Evolutionary conservation across 208 protist genomes (phyloP), one percentile per base, ranked within the genome.

Genomic region (Acanthamoeba quina): DNA sequence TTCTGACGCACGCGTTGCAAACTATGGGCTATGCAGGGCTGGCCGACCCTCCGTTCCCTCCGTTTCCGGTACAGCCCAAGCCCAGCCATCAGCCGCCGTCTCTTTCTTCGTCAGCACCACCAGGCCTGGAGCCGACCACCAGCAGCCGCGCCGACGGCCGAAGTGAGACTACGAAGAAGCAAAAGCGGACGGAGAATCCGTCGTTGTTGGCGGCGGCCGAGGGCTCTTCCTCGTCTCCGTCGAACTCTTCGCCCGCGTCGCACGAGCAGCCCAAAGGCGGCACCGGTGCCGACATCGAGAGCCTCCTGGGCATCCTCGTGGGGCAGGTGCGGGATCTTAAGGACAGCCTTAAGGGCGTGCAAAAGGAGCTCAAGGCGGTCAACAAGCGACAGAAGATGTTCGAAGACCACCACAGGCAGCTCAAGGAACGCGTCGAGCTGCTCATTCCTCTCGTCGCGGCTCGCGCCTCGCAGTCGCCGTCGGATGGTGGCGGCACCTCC

Each of bases 371-470:
- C 24, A 86, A 86, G 52, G 49, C 29, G 5, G 49, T 86, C 52
- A 86, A 41, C 52, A 86, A 86, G 78, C 44, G 78, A 24, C 78
- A 86, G 49, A 54, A 86, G 49, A 86, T 26, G 29, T 86, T 86
- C 26, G 78, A 86, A 44, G 78, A 86, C 26, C 78, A 62, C 15
- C 78, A 86, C 78, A 62, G 17, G n/a, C 26, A 62, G 78, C 78
- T 86, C 49, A 86, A 54, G 49, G 78, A 56, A 6, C 44, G 52
- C 49, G 78, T 62, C 29, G 49, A 86, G 10, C 19, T 26, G 49
- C 78, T 86, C 72, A 82, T 82, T 26, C 72, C 72, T 0, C 72
- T 82, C 24, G 5, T 82, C 31, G 72, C 72, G 17, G 15, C 9
- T 19, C 72, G 41, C 11, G 31, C 72, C 41, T n/a, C 21, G 1